Evolutionary conservation across 2,329 filamentous ascomycete genomes (phyloP).

Genomic region (Intubia oerlemansii): DNA sequence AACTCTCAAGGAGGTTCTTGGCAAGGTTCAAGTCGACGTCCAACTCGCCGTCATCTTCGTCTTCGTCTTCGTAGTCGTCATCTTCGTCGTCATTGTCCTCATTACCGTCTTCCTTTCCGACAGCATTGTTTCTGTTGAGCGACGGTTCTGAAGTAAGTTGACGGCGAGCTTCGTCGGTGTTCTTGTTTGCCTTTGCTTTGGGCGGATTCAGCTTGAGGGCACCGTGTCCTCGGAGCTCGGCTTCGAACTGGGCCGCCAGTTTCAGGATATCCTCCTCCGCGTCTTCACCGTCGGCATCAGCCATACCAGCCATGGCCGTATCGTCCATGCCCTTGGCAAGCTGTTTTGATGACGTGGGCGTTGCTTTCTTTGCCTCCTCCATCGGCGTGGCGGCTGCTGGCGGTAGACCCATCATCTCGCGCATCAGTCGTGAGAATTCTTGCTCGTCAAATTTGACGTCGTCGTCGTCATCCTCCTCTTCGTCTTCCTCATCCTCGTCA

Average conservation of each 20-base stretch:
- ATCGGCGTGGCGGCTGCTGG: constrained; percentile 4
- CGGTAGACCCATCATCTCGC: constrained; percentile 64
- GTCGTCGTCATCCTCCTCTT: constrained; percentile 27
- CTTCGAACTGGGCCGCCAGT: constrained; percentile 48
- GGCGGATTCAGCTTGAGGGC: constrained; percentile 34
- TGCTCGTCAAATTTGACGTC: constrained; percentile 61
- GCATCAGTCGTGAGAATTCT: constrained; percentile 74
- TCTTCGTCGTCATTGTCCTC: too few species aligned
- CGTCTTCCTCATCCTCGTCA: constrained; percentile 27
- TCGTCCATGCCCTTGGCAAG: too few species aligned
- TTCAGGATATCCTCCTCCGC: constrained; percentile 34
- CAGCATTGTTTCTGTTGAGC: too few species aligned
- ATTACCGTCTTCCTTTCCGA: background rate
- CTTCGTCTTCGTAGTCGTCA: too few species aligned
- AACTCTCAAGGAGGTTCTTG: constrained; percentile 77
- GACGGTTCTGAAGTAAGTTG: too few species aligned
- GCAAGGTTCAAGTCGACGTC: constrained; percentile 73
- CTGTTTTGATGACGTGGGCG: too few species aligned
- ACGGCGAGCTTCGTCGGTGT: background rate
- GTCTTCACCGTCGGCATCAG: constrained; percentile 6
- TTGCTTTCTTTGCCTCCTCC: too few species aligned
- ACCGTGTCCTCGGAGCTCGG: constrained; percentile 47
- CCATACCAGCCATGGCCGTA: too few species aligned
- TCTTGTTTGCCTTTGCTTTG: constrained; percentile 12
- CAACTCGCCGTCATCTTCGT: constrained; percentile 35